Evolutionary conservation across 1,284 basidiomycete genomes (phyloP).

Genomic region (Cystobasidium pallidum): DNA sequence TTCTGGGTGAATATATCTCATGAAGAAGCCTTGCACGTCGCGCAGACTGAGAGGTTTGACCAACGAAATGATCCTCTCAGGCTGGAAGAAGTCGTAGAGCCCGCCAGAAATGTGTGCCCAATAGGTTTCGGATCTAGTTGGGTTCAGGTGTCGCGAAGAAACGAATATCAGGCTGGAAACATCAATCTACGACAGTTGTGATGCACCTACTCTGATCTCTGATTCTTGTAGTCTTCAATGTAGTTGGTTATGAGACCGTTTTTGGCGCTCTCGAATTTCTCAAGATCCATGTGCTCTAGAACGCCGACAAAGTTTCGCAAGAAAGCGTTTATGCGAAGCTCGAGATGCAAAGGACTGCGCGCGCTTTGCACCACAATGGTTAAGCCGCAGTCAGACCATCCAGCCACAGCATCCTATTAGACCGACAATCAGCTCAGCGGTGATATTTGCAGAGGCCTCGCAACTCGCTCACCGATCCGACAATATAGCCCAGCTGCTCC

Average conservation of each 20-base stretch:
- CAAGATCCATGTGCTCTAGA: constrained; percentile 62
- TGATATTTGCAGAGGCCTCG: constrained; percentile 15
- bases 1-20: constrained; percentile 65
- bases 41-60: constrained; percentile 70
- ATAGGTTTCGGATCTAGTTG: constrained; percentile 11
- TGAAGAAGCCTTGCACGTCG: constrained; percentile 75
- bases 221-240: constrained; percentile 72
- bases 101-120: constrained; percentile 72
- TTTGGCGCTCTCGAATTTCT: constrained; percentile 66
- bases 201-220: constrained; percentile 63
- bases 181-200: neutral
- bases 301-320: constrained; percentile 67
- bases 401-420: constrained; percentile 46
- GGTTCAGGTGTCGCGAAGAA: neutral
- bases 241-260: constrained; percentile 68
- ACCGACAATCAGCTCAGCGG: neutral
- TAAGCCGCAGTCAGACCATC: constrained; percentile 71
- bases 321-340: constrained; percentile 85
- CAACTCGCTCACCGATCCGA: constrained; percentile 62
- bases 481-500: constrained; percentile 96
- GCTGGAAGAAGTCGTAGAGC: constrained; percentile 74
- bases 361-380: constrained; percentile 92
- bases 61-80: constrained; percentile 67
- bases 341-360: constrained; percentile 78
- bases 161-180: neutral